Evolutionary conservation across 1,284 basidiomycete species (phyloP).

Genomic region (Microbotryum scabiosae): DNA sequence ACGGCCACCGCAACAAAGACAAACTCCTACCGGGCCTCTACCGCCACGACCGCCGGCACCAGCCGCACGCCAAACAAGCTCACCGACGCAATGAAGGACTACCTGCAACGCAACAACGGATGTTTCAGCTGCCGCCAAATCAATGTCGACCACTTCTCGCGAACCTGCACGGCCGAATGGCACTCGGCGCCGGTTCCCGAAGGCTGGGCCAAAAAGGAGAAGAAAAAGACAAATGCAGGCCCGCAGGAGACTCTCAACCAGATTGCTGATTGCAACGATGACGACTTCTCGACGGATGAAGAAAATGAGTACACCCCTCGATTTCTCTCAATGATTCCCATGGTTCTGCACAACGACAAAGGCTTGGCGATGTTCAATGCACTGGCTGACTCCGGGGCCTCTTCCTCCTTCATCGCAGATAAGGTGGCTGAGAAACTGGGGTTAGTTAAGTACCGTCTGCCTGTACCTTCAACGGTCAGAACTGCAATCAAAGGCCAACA

Average conservation of each 20-base stretch:
- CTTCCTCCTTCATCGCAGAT: conserved; percentile 4
- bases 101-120: background rate
- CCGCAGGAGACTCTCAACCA: background rate
- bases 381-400: conserved; percentile 8
- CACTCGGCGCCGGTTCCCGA: background rate
- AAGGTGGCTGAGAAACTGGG: conserved; percentile 1
- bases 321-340: background rate
- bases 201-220: background rate
- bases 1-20: background rate
- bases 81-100: background rate
- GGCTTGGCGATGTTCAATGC: background rate
- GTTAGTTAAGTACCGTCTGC: background rate
- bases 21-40: conserved; percentile 1
- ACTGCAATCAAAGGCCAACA: conserved; percentile 2
- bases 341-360: background rate
- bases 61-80: too few relatives aligned
- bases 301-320: background rate
- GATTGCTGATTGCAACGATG: background rate
- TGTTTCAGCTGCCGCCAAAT: conserved; percentile 5
- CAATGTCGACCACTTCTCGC: background rate
- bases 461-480: background rate
- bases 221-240: background rate
- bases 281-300: background rate
- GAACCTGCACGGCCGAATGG: background rate
- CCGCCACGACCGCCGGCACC: too few relatives aligned